These are phyloP conservation scores for Orbilia blumenaviensis DNA, from an alignment of 2,329 filamentous ascomycete genomes.

Conservation along the genomic window DNA sequence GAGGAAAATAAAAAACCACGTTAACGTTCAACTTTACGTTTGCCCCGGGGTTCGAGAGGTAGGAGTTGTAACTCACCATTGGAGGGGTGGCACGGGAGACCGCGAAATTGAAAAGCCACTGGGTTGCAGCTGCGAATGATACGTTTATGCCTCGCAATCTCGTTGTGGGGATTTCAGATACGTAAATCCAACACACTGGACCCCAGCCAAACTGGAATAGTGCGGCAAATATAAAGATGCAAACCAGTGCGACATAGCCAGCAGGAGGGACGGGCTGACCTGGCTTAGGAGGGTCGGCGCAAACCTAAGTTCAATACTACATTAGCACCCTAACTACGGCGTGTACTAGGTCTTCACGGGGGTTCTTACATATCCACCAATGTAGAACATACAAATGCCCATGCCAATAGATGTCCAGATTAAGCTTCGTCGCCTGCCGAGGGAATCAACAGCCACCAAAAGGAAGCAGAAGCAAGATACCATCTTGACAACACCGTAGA, in stretches of 20 bases:
- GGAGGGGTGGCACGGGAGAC: slow-evolving; percentile 73
- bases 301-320: slow-evolving; percentile 62
- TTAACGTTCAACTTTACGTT: too few species aligned
- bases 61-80: slow-evolving; percentile 68
- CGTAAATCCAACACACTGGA: slow-evolving; percentile 76
- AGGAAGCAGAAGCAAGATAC: slow-evolving; percentile 72
- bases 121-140: slow-evolving; percentile 72
- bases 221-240: slow-evolving; percentile 76
- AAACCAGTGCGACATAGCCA: slow-evolving; percentile 75
- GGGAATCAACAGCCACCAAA: slow-evolving; percentile 73
- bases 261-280: slow-evolving; percentile 70
- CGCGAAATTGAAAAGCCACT: slow-evolving; percentile 79
- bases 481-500: slow-evolving; percentile 78
- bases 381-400: slow-evolving; percentile 72
- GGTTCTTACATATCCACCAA: slow-evolving; percentile 69
- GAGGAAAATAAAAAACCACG: too few species aligned
- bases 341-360: not conserved
- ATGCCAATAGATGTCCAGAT: slow-evolving; percentile 73
- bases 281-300: slow-evolving; percentile 68
- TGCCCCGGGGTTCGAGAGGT: too few species aligned
- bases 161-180: slow-evolving; percentile 75
- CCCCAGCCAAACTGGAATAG: slow-evolving; percentile 78
- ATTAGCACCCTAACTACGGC: too few species aligned
- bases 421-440: slow-evolving; percentile 71
- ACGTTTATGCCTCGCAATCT: slow-evolving; percentile 74